Base-by-base conservation (phyloP, 768 basidiomycete species). In the Tulasnella sp. region DNA sequence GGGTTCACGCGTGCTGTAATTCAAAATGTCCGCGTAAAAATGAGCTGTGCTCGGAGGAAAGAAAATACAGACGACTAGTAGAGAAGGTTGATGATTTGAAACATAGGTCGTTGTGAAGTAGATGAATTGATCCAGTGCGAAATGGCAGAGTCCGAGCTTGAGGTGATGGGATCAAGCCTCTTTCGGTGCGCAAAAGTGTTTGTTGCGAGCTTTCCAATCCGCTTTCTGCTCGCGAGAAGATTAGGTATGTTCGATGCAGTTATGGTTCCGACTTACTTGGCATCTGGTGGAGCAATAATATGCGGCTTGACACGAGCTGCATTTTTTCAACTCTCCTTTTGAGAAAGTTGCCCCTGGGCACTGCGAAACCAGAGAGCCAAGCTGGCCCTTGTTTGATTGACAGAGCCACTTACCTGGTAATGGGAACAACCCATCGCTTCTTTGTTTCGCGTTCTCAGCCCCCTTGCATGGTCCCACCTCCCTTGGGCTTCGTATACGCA, bases 401-500 rank as follows among this genome's bases (percentile, higher is more conserved):
- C 35, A 35, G 13, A 18, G 35, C 0, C 7, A 78, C 81, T 71
- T 75, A 82, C 83, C 18, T 83, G 72, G 76, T 82, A 81, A 74
- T 85, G 82, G 44, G 79, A 79, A 78, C 85, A 85, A 20, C 81
- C 78, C 16, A 82, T 81, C 70, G 83, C 81, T 75, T 82, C 75
- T 1, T 81, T 78, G 72, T 80, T 81, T 76, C 83, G 82, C 70
- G 80, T 80, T 23, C 85, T 81, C 39, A 83, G 83, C 13, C 81
- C 80, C 57, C 82, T 84, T 0, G 85, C 85, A 35, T 81, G 81
- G 20, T 74, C 26, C 80, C 84, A 57, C 75, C 85, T 79, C 10
- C 84, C 86, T 67, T 81, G 81, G 48, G 82, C 81, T 79, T 86
- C 87, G 42, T 84, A 83, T 20, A 86, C 80, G 70, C 82, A 80